These are phyloP conservation scores for Erucastrum elatum DNA, from an alignment of 345 rosid species.

Conservation along the genomic window DNA sequence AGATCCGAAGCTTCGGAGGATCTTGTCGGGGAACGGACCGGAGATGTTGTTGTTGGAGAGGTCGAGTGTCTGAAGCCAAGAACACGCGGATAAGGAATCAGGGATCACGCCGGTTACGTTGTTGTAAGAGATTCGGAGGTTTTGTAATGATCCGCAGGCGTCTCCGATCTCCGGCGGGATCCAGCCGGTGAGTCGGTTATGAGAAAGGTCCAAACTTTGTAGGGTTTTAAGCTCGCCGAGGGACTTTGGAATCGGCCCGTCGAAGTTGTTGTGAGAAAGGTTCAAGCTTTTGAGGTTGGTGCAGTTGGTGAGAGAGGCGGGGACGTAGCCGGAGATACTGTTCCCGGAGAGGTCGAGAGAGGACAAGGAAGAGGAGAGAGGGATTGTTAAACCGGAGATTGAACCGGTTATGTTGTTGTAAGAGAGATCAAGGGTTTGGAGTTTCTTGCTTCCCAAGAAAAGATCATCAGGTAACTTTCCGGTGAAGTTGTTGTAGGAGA, in stretches of 20 bases:
- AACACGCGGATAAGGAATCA: slow-evolving; percentile 60
- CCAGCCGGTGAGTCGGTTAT: slow-evolving; percentile 76
- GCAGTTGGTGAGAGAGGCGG: slow-evolving; percentile 70
- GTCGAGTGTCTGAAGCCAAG: slow-evolving; percentile 68
- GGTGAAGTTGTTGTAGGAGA: slow-evolving; percentile 68
- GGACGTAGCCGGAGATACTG: slow-evolving; percentile 54
- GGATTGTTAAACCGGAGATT: slow-evolving; percentile 57
- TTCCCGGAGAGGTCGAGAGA: slow-evolving; percentile 73
- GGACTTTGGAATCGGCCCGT: slow-evolving; percentile 67
- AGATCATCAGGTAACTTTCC: slow-evolving; percentile 63
- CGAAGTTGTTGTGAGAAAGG: slow-evolving; percentile 59
- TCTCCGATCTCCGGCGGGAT: slow-evolving; percentile 77
- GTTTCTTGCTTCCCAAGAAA: slow-evolving; percentile 52
- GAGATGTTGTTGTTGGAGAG: slow-evolving; percentile 85
- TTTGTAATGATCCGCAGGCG: slow-evolving; percentile 60
- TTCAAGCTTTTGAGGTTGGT: slow-evolving; percentile 66
- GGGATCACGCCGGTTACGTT: slow-evolving; percentile 84
- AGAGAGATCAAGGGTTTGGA: slow-evolving; percentile 76
- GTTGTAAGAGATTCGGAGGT: slow-evolving; percentile 65
- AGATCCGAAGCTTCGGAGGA: slow-evolving; percentile 58
- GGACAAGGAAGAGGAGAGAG: slow-evolving; percentile 48
- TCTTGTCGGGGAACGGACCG: slow-evolving; percentile 65
- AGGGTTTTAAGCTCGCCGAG: slow-evolving; percentile 55
- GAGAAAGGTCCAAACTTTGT: slow-evolving; percentile 76
- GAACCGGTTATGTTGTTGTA: slow-evolving; percentile 86